Percentiles rank a stretch among this genome's conserved stretches.
These are phyloP conservation scores for Yarrowia galli DNA, from an alignment of 1,139 yeast genomes.

Conservation along the genomic window DNA sequence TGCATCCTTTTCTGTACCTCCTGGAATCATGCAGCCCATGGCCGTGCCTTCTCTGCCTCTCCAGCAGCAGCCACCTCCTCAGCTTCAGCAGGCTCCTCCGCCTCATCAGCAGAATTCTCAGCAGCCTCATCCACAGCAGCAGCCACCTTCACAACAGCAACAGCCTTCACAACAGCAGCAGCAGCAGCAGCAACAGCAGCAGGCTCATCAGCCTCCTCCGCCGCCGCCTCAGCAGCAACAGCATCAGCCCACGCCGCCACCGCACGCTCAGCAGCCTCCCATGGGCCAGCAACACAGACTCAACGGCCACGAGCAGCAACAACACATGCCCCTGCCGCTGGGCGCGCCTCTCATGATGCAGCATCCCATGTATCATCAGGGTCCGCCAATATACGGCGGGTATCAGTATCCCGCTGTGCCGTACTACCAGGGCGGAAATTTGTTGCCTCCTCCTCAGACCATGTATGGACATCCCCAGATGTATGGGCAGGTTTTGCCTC, in stretches of 20 bases:
- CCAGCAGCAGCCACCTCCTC: background rate
- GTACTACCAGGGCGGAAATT: conserved; percentile 25
- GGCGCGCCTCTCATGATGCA: conserved; percentile 35
- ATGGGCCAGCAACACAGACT: conserved; percentile 7
- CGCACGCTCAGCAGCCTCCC: background rate
- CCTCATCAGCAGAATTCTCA: background rate
- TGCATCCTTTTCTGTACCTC: conserved; percentile 4
- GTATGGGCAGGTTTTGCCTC: conserved; percentile 30
- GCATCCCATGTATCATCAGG: conserved; percentile 37
- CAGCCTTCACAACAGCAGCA: conserved; percentile 9
- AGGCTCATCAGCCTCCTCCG: background rate
- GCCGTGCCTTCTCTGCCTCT: background rate
- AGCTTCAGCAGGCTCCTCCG: background rate
- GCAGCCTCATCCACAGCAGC: background rate
- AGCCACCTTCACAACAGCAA: conserved; percentile 3
- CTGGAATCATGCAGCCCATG: conserved; percentile 23
- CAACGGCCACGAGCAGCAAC: conserved; percentile 25
- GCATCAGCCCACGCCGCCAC: conserved; percentile 11
- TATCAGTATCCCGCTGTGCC: conserved; percentile 31
- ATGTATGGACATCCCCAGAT: conserved; percentile 35
- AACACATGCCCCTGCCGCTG: conserved; percentile 27
- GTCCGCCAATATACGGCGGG: conserved; percentile 35
- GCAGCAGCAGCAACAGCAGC: too few relatives aligned
- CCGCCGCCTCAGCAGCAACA: conserved; percentile 4
- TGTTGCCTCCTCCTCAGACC: conserved; percentile 29